Evolutionary conservation across 768 basidiomycete genomes (phyloP).

Genomic region (Mycena vulgaris): DNA sequence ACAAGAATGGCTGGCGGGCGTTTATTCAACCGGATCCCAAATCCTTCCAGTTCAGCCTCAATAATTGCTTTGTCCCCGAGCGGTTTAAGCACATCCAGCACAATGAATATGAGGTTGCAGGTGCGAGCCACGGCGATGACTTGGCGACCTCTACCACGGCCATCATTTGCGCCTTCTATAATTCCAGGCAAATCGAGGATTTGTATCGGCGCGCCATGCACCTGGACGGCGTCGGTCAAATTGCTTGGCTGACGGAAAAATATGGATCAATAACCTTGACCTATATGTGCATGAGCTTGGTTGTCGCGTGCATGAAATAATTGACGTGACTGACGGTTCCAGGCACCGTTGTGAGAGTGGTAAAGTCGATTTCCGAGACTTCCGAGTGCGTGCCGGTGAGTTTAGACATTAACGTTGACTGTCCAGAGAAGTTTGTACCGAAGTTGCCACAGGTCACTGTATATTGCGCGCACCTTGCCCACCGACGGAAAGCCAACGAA

Average conservation of each 20-base stretch:
- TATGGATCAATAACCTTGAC: too few relatives aligned
- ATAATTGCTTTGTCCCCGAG: slow-evolving; percentile 94
- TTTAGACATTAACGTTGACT: slow-evolving; percentile 97
- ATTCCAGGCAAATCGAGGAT: slow-evolving; percentile 97
- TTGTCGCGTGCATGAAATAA: background rate
- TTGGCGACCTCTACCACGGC: slow-evolving; percentile 96
- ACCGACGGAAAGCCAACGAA: slow-evolving; percentile 96
- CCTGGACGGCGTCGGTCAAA: too few relatives aligned
- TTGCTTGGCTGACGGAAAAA: too few relatives aligned
- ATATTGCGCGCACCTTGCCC: slow-evolving; percentile 87
- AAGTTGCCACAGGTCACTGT: background rate
- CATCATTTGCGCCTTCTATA: slow-evolving; percentile 97
- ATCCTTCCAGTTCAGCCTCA: slow-evolving; percentile 96
- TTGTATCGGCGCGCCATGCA: slow-evolving; percentile 97
- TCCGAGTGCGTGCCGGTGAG: slow-evolving; percentile 97
- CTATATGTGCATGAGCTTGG: slow-evolving; percentile 13
- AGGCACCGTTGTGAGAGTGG: slow-evolving; percentile 94
- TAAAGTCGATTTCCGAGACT: slow-evolving; percentile 97
- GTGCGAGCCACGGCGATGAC: slow-evolving; percentile 96
- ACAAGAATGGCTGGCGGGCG: slow-evolving; percentile 90
- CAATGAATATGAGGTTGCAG: slow-evolving; percentile 98
- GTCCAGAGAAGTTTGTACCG: slow-evolving; percentile 21
- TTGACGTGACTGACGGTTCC: slow-evolving; percentile 72
- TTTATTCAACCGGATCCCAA: slow-evolving; percentile 97
- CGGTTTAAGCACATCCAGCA: slow-evolving; percentile 98